Conservation (phyloP, 768 basidiomycete genomes). For the Lepiota brunneoincarnata region DNA sequence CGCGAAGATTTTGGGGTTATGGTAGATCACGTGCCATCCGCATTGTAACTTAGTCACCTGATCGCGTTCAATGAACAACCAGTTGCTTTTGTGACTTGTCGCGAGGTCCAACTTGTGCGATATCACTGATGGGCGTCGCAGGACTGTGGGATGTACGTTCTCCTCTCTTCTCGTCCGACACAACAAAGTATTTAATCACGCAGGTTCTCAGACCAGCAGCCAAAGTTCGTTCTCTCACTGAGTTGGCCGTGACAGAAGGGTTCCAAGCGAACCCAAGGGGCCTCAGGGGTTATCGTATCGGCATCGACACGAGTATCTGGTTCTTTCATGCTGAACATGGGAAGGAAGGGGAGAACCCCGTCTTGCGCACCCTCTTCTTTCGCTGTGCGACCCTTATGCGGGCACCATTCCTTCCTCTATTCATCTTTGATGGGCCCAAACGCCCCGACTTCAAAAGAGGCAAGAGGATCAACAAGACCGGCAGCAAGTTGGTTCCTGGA, state of each 20-base stretch:
- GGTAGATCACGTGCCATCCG: neutral
- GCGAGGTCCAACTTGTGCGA: neutral
- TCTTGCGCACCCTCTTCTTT: slow-evolving; percentile 80
- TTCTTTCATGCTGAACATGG: slow-evolving; percentile 78
- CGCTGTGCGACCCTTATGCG: slow-evolving; percentile 77
- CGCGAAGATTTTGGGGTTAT: neutral
- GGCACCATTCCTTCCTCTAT: slow-evolving; percentile 80
- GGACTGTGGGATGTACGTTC: slow-evolving; percentile 47
- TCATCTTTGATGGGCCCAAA: slow-evolving; percentile 89
- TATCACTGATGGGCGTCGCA: slow-evolving; percentile 44
- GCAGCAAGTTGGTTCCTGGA: slow-evolving; percentile 65
- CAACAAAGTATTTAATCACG: neutral
- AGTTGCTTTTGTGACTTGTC: neutral
- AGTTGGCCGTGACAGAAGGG: slow-evolving; percentile 72
- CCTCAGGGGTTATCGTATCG: slow-evolving; percentile 74
- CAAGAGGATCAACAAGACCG: slow-evolving; percentile 61
- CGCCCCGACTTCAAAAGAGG: slow-evolving; percentile 81
- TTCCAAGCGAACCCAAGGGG: slow-evolving; percentile 64
- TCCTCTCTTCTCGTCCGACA: slow-evolving; percentile 5
- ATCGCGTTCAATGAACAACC: slow-evolving; percentile 5
- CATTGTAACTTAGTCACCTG: neutral
- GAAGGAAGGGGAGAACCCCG: slow-evolving; percentile 82
- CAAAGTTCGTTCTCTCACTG: slow-evolving; percentile 69
- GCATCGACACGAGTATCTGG: slow-evolving; percentile 88
- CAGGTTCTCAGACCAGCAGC: slow-evolving; percentile 72